These are phyloP conservation scores for Eragrostis curvula DNA, from an alignment of 176 grass and related monocot genomes.

Conservation along the genomic window DNA sequence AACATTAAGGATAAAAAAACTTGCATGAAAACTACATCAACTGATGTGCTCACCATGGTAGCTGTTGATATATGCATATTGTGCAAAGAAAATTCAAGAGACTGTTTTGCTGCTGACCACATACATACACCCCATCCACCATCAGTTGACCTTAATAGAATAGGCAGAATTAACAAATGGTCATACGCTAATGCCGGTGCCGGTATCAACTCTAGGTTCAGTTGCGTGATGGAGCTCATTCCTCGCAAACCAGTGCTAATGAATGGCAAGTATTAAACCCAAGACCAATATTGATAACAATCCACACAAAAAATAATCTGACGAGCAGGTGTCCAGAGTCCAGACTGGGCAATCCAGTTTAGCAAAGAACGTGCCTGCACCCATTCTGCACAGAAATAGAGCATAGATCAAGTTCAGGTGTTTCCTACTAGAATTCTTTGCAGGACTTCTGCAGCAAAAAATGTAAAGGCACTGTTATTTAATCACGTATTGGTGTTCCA, in stretches of 20 bases:
- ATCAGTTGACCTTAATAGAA: constrained; percentile 21
- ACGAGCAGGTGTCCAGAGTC: neutral
- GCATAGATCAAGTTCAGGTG: neutral
- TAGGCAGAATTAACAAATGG: neutral
- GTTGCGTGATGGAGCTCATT: neutral
- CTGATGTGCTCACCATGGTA: neutral
- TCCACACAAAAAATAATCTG: too few relatives aligned
- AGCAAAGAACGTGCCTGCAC: neutral
- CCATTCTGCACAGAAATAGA: neutral
- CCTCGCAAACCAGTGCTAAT: neutral
- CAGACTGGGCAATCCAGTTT: neutral
- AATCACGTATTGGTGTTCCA: neutral
- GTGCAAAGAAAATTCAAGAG: neutral
- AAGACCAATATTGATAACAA: neutral
- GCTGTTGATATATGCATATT: constrained; percentile 13
- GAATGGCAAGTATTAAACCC: neutral
- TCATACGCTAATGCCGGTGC: neutral
- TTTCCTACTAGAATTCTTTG: neutral
- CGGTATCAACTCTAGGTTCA: too few relatives aligned
- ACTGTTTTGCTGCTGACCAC: neutral
- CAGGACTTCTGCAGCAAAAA: neutral
- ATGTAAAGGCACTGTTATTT: neutral
- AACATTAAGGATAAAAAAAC: neutral
- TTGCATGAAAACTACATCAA: neutral
- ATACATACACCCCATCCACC: neutral